Percentiles rank a stretch among this genome's conserved stretches.
Conservation (phyloP, 495 filamentous ascomycete genomes). For the Poronia punctata region DNA sequence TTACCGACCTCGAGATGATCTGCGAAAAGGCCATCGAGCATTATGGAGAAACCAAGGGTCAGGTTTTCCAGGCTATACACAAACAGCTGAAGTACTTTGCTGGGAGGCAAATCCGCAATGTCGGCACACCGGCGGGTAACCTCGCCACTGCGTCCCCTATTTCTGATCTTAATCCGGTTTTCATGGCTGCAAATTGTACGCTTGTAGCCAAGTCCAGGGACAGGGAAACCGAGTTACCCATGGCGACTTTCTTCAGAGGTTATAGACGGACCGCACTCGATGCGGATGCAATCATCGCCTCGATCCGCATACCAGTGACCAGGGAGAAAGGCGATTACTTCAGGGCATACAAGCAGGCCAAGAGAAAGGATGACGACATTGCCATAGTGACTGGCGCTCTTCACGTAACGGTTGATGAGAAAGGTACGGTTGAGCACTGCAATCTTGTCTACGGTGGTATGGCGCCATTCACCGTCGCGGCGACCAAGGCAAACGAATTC, state of each 20-base stretch:
- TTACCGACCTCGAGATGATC: constrained; percentile 74
- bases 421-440: constrained; percentile 58
- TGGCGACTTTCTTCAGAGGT: constrained; percentile 87
- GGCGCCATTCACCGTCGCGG: constrained; percentile 78
- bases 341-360: constrained; percentile 86
- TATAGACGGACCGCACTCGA: constrained; percentile 82
- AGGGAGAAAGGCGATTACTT: constrained; percentile 62
- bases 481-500: constrained; percentile 64
- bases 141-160: constrained; percentile 93
- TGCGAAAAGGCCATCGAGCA: constrained; percentile 70
- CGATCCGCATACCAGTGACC: constrained; percentile 74
- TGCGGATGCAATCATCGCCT: constrained; percentile 74
- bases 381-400: constrained; percentile 87
- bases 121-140: constrained; percentile 93
- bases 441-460: constrained; percentile 86
- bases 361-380: constrained; percentile 95
- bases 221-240: constrained; percentile 72
- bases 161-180: constrained; percentile 91
- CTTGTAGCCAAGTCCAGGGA: constrained; percentile 68
- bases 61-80: constrained; percentile 65
- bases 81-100: constrained; percentile 90
- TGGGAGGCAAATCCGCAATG: constrained; percentile 91
- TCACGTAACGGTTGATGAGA: constrained; percentile 58
- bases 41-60: constrained; percentile 64
- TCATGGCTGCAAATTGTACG: constrained; percentile 78